Evolutionary conservation across 2,329 filamentous ascomycete genomes (phyloP).

Genomic region (Apiospora kogelbergensis): DNA sequence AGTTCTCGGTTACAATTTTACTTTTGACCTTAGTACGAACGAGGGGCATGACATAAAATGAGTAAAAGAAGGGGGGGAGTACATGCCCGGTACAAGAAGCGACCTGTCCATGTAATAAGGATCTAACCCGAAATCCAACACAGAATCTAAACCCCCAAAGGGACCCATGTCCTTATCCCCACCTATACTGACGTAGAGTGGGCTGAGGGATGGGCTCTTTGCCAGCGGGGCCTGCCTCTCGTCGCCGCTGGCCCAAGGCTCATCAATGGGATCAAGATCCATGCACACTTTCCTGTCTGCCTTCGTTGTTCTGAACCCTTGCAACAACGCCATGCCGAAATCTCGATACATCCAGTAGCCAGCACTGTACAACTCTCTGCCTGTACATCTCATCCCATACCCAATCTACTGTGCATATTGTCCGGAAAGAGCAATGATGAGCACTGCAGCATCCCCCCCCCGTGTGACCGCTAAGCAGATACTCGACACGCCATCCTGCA

Average conservation of each 20-base stretch:
- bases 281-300: background rate
- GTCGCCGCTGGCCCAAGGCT: background rate
- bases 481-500: background rate
- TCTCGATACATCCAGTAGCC: constrained; percentile 2
- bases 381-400: background rate
- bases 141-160: constrained; percentile 1
- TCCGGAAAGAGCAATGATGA: constrained; percentile 6
- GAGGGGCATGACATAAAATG: background rate
- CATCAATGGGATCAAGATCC: constrained; percentile 10
- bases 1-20: background rate
- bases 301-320: constrained; percentile 2
- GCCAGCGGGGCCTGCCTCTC: background rate
- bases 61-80: background rate
- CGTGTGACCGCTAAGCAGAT: constrained; percentile 1
- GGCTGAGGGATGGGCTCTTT: constrained; percentile 5
- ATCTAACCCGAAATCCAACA: background rate
- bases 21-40: background rate
- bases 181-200: constrained; percentile 11
- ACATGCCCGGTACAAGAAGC: background rate
- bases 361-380: background rate
- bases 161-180: constrained; percentile 3
- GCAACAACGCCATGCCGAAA: constrained; percentile 8
- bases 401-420: background rate
- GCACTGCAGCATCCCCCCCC: constrained; percentile 1
- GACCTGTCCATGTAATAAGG: background rate